Conservation (phyloP, 768 basidiomycete genomes). For the Gymnopilus junonius region DNA sequence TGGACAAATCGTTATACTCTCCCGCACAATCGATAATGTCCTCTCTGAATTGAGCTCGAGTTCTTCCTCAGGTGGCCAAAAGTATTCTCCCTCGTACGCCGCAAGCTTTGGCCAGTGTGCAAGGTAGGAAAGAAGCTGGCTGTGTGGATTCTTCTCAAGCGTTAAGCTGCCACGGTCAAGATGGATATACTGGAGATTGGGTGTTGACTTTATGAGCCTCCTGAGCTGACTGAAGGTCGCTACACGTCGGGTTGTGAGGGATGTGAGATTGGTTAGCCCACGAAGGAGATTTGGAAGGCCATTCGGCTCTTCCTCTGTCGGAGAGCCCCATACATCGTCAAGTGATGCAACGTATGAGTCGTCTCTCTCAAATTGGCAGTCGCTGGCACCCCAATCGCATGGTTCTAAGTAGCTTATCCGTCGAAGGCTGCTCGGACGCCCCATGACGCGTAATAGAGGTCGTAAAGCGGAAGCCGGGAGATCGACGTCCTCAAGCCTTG, state of each 20-base stretch:
- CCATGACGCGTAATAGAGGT: slow-evolving; percentile 5
- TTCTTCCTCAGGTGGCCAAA: slow-evolving; percentile 10
- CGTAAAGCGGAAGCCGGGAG: slow-evolving; percentile 4
- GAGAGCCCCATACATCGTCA: slow-evolving; percentile 20
- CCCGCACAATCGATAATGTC: neutral
- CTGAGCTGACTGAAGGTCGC: slow-evolving; percentile 6
- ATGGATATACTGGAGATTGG: slow-evolving; percentile 10
- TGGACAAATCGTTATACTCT: slow-evolving; percentile 1
- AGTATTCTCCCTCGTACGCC: neutral
- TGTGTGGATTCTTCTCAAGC: neutral
- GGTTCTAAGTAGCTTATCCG: slow-evolving; percentile 11
- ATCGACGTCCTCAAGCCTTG: slow-evolving; percentile 3
- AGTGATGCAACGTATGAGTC: slow-evolving; percentile 12
- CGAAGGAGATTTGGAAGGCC: slow-evolving; percentile 4
- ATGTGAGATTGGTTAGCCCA: slow-evolving; percentile 6
- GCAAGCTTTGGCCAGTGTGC: neutral
- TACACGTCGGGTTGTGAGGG: slow-evolving; percentile 8
- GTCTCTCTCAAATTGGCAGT: neutral
- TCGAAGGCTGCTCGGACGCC: slow-evolving; percentile 7
- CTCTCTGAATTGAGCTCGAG: neutral
- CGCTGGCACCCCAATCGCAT: slow-evolving; percentile 11
- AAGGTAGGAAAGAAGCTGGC: neutral
- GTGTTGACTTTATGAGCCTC: slow-evolving; percentile 8
- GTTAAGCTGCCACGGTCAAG: neutral
- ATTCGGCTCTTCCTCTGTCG: neutral